Evolutionary conservation across 208 protist genomes (phyloP), one percentile per base, ranked within the genome.

Genomic region (Trichomonas gallinae): DNA sequence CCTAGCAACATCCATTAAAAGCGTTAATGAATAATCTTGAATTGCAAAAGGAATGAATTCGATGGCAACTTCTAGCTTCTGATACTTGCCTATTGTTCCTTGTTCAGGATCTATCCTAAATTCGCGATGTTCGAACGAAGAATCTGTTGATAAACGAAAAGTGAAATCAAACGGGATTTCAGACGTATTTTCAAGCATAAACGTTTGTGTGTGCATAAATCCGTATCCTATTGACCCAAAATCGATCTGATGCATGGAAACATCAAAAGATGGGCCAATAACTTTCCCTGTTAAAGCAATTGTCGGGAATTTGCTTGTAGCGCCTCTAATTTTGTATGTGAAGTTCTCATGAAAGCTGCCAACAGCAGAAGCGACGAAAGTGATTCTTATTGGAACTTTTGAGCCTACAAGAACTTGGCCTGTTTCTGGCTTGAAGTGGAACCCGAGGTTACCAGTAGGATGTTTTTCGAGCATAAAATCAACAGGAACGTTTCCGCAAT

Each of bases 161-260:
- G 44, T 48, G 51, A 51, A 93, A 58, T 93, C 87, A 58, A 93
- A 93, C 15, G 87, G 44, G 17, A 93, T 93, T 93, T 93, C 87
- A 38, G 87, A 93, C 15, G 42, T 93, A 38, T 93, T 93, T 51
- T 93, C 87, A 93, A 93, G 42, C 26, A 38, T 3, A 93, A 93
- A 44, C 38, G 87, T 93, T 93, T 93, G 40, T 38, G 40, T 42
- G 31, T 93, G 36, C 26, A 93, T 17, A 93, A 93, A 93, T 38
- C 87, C 87, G 31, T 93, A 93, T 58, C 87, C 44, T 49, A 93
- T 31, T 34, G 15, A 23, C 6, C 44, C 87, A 58, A 93, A 93
- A 51, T 93, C 31, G 2, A 93, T n/a, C n/a, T 51, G 17, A 0
- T n/a, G 40, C 26, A 44, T 42, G 13, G 11, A 48, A 38, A 93